Evolutionary conservation across 768 basidiomycete species (phyloP).

Genomic region (Atractiella rhizophila): DNA sequence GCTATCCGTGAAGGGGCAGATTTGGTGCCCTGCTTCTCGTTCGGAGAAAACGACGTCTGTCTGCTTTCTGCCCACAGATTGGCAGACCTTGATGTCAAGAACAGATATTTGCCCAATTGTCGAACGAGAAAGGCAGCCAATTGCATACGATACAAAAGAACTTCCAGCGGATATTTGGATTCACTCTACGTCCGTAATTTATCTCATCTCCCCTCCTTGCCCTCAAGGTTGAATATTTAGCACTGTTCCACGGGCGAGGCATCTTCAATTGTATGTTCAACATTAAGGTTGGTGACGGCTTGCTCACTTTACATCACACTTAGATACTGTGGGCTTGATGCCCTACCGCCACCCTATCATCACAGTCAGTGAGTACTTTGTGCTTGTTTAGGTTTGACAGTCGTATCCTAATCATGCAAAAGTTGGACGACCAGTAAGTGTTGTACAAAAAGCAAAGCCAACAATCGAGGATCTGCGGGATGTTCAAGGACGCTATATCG

Average conservation of each 20-base stretch:
- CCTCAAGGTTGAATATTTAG: not conserved
- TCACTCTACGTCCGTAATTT: slow-evolving; percentile 37
- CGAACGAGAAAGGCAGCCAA: slow-evolving; percentile 73
- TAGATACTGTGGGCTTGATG: slow-evolving; percentile 85
- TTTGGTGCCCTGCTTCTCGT: slow-evolving; percentile 89
- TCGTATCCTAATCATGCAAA: not conserved
- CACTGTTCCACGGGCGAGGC: slow-evolving; percentile 89
- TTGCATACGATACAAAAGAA: slow-evolving; percentile 63
- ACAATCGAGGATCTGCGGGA: slow-evolving; percentile 51
- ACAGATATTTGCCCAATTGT: slow-evolving; percentile 90
- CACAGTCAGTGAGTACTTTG: slow-evolving; percentile 55
- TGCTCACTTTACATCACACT: not conserved
- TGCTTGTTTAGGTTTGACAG: not conserved
- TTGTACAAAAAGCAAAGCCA: slow-evolving; percentile 50
- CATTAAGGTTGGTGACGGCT: not conserved
- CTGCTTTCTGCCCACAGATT: not conserved
- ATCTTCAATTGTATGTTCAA: slow-evolving; percentile 56
- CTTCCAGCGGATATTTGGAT: slow-evolving; percentile 79
- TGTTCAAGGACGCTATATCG: slow-evolving; percentile 65
- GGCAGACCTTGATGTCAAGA: not conserved
- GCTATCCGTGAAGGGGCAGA: slow-evolving; percentile 82
- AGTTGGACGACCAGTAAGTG: slow-evolving; percentile 79
- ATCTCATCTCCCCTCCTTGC: no score
- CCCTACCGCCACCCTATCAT: slow-evolving; percentile 86
- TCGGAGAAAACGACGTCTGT: slow-evolving; percentile 90